Evolutionary conservation across 108 stramenopile genomes (phyloP).

Genomic region (Pseudonitzschia pungens): DNA sequence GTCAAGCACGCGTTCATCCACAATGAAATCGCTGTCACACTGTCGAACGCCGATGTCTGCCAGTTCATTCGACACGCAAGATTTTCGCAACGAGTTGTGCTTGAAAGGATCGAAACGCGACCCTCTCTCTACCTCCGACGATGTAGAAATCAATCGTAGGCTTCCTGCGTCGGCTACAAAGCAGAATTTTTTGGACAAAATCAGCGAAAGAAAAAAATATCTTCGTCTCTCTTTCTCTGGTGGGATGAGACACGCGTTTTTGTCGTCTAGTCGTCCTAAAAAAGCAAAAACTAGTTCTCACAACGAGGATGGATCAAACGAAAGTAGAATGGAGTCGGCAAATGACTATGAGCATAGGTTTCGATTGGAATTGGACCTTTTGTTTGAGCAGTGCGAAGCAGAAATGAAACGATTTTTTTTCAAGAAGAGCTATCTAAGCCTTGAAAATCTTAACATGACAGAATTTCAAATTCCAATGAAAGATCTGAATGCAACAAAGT

Average conservation of each 20-base stretch:
- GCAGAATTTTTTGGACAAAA: background rate
- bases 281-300: background rate
- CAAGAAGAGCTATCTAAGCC: conserved; percentile 43
- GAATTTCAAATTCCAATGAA: conserved; percentile 46
- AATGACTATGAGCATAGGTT: background rate
- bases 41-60: background rate
- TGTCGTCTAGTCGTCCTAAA: background rate
- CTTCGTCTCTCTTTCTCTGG: background rate
- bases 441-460: conserved; percentile 43
- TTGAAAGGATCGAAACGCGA: background rate
- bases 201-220: background rate
- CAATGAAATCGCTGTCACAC: background rate
- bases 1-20: background rate
- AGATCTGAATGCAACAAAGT: conserved; percentile 30
- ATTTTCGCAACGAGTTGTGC: too few species aligned
- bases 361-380: background rate
- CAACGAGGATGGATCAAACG: background rate
- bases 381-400: background rate
- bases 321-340: background rate
- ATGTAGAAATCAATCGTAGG: background rate
- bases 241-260: background rate
- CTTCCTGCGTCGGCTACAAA: background rate
- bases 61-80: background rate
- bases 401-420: conserved; percentile 24
- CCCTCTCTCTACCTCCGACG: background rate